Base-by-base conservation (phyloP, 305 asterid genomes). In the Withania somnifera region DNA sequence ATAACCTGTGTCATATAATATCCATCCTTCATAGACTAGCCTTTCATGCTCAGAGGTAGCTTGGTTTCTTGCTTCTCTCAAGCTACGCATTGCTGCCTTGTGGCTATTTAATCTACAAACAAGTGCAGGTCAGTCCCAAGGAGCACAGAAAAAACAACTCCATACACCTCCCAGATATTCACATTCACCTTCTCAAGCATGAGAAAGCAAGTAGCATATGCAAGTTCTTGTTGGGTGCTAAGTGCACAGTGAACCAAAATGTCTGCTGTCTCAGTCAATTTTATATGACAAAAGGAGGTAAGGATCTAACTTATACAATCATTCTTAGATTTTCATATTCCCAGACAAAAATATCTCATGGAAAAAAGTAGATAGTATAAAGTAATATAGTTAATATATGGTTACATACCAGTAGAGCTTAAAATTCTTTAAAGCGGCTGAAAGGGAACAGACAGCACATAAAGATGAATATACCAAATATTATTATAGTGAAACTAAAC, bases 21-120 rank as follows among this genome's bases (percentile, higher is more conserved):
- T 86, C 98, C 98, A 95, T 50, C 98, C 98, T 86, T 95, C 98
- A 56, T 95, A 92, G 82, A 95, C 88, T 81, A 95, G 97, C 79
- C 92, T 91, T 84, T 92, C 97, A 38, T 89, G 91, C 82, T 90
- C 92, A 64, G 92, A 87, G 36, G 88, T 79, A 42, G 97, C 93
- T 78, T 90, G 92, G 80, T 95, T 95, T 81, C 97, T 88, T 47
- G 98, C 98, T 91, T 88, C 89, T 86, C 98, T 91, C 84, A 95
- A 87, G 85, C 97, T 91, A 86, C 93, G 88, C 98, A 93, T 93
- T 1, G 98, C 98, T 57, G 98, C 97, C 87, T 91, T 92, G 87
- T 93, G 98, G 90, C 98, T 91, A 83, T 95, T 95, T 85, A 95
- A 88, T 87, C 97, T 94, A 82, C 17, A 77, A 56, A 36, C 36